Evolutionary conservation across 495 filamentous ascomycete genomes (phyloP).

Genomic region (Podospora pseudopauciseta): DNA sequence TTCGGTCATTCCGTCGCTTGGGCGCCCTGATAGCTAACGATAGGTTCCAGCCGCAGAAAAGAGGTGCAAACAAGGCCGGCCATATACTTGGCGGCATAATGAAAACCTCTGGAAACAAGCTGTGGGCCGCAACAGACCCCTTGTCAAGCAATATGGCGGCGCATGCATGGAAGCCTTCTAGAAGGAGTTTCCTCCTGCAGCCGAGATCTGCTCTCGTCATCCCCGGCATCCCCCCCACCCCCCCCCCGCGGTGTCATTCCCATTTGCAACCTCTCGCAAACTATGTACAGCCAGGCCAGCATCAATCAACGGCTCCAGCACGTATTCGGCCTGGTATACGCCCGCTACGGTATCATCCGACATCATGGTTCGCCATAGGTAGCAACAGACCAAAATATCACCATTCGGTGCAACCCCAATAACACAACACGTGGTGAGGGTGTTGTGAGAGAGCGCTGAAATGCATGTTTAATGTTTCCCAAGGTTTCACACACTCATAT

Average conservation of each 20-base stretch:
- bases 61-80: constrained; percentile 4
- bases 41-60: background rate
- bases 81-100: constrained; percentile 7
- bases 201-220: constrained; percentile 1
- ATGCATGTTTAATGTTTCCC: background rate
- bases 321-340: background rate
- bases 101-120: background rate
- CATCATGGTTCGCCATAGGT: background rate
- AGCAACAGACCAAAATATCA: background rate
- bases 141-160: constrained; percentile 10
- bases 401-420: background rate
- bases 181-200: constrained; percentile 14
- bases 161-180: constrained; percentile 23
- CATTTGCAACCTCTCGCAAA: background rate
- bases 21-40: background rate
- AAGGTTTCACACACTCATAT: constrained; percentile 5
- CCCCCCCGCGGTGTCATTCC: background rate
- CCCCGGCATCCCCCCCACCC: background rate
- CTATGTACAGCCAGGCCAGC: background rate
- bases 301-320: background rate
- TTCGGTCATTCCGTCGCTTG: constrained; percentile 10
- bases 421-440: background rate
- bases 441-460: background rate
- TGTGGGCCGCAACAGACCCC: background rate
- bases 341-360: background rate